These are phyloP conservation scores for Proliferodiscus dingleyae DNA, from an alignment of 2,329 filamentous ascomycete genomes.

Conservation along the genomic window DNA sequence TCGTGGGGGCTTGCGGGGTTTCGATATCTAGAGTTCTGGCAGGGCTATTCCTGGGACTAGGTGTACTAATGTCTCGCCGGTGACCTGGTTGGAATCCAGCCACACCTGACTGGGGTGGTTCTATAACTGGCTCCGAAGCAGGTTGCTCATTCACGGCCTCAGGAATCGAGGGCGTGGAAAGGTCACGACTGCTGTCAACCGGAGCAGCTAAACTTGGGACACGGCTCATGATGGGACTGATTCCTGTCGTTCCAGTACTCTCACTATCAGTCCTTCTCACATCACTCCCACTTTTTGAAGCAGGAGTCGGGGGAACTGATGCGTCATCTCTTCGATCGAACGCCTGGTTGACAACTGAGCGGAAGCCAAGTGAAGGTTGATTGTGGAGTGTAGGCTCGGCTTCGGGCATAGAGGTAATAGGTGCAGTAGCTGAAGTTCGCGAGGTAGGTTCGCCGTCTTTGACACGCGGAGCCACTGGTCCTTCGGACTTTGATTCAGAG, in stretches of 20 bases:
- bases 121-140: constrained; percentile 8
- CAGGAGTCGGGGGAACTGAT: constrained; percentile 44
- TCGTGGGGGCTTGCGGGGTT: constrained; percentile 34
- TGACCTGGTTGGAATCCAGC: constrained; percentile 47
- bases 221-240: constrained; percentile 62
- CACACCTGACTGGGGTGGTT: constrained; percentile 7
- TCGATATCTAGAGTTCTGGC: constrained; percentile 52
- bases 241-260: constrained; percentile 43
- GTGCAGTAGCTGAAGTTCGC: neutral
- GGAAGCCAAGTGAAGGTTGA: constrained; percentile 50
- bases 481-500: constrained; percentile 26
- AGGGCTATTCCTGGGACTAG: constrained; percentile 54
- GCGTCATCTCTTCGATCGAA: constrained; percentile 55
- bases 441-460: constrained; percentile 9
- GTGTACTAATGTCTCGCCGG: constrained; percentile 53
- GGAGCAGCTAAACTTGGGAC: constrained; percentile 38
- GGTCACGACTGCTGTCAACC: constrained; percentile 32
- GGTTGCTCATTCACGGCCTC: constrained; percentile 41
- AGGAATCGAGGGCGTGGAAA: constrained; percentile 46
- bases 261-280: constrained; percentile 57
- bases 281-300: constrained; percentile 42
- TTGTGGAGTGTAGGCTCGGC: constrained; percentile 38
- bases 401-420: constrained; percentile 1
- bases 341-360: constrained; percentile 58
- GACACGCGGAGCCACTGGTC: constrained; percentile 1